These are phyloP conservation scores for Kodamaea jinghongensis DNA, from an alignment of 805 yeast species.

Conservation along the genomic window DNA sequence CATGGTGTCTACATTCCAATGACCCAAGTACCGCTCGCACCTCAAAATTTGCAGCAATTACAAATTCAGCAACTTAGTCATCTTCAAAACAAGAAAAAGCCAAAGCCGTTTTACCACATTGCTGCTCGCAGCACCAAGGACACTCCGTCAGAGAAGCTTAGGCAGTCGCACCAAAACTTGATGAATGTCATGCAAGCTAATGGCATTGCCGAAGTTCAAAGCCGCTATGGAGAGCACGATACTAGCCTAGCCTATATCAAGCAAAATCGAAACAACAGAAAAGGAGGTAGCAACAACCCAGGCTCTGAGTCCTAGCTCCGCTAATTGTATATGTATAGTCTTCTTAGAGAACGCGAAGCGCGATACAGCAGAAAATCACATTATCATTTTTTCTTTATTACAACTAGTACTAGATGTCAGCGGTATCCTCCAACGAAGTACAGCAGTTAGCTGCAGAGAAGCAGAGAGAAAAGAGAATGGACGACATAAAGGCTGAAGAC, in stretches of 20 bases:
- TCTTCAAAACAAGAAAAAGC: constrained; percentile 5
- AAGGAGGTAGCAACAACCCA: too few relatives aligned
- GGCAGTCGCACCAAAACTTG: constrained; percentile 21
- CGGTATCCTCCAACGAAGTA: constrained; percentile 6
- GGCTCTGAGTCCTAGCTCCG: too few relatives aligned
- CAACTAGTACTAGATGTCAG: constrained; percentile 1
- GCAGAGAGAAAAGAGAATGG: neutral
- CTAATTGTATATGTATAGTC: too few relatives aligned
- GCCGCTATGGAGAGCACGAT: constrained; percentile 16
- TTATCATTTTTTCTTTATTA: too few relatives aligned
- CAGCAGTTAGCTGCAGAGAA: constrained; percentile 1
- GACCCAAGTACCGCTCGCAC: too few relatives aligned
- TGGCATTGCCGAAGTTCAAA: constrained; percentile 12
- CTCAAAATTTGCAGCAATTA: neutral
- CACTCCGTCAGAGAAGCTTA: constrained; percentile 11
- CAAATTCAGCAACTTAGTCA: neutral
- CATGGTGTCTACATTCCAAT: too few relatives aligned
- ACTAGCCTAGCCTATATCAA: constrained; percentile 10
- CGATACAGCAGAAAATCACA: too few relatives aligned
- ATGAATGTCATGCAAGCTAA: constrained; percentile 22
- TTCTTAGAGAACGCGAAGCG: too few relatives aligned
- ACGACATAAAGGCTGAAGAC: constrained; percentile 1
- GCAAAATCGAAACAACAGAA: neutral
- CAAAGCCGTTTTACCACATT: constrained; percentile 17
- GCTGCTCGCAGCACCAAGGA: constrained; percentile 17